Evolutionary conservation across 805 yeast genomes (phyloP), one percentile per base, ranked within the genome.

Genomic region (Tetrapisispora nanseiensis): DNA sequence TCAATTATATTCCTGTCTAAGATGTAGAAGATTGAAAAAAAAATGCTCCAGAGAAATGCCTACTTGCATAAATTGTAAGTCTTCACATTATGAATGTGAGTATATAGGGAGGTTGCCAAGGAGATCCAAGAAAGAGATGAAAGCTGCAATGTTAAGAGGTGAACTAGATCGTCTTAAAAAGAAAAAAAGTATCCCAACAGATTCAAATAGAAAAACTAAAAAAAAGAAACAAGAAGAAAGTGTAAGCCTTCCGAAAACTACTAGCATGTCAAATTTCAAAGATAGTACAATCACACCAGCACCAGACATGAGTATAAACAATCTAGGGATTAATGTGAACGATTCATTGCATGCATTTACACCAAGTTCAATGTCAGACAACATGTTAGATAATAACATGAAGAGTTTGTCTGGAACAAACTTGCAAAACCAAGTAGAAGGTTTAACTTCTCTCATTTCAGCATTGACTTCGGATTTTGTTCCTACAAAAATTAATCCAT

Each of bases 21-120:
- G 38, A 31, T 74, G 79, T 50, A 60, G 78, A 39, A 57, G 66
- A 39, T 54, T 71, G 30, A 74, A 74, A 55, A 73, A 73, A 55
- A 70, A 68, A 47, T 74, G 79, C 50, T 60, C 72, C 1, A 68
- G 71, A 47, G 61, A 68, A 19, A 42, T 54, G 1, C 77, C 78
- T 0, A 55, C 49, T 15, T 74, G 79, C 48, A 43, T 47, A 10
- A 71, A 69, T 47, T 74, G 79, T 47, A 37, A 33, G 10, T 66
- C 59, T 43, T 65, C 69, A 7, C 66, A 61, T 38, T 33, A 36
- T 2, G 31, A 20, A 6, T 74, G 78, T 50, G 59, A 57, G 32
- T 72, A 73, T 48, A 68, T 70, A 3, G 70, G 71, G 3, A 59
- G 70, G 42, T 67, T 69, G 1, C 65, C 67, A 24, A 61, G 72